A percentile compares a stretch with the other conserved stretches of the same genome.
Evolutionary conservation across 805 yeast genomes (phyloP).

Genomic region (Soucietia sequanensis): DNA sequence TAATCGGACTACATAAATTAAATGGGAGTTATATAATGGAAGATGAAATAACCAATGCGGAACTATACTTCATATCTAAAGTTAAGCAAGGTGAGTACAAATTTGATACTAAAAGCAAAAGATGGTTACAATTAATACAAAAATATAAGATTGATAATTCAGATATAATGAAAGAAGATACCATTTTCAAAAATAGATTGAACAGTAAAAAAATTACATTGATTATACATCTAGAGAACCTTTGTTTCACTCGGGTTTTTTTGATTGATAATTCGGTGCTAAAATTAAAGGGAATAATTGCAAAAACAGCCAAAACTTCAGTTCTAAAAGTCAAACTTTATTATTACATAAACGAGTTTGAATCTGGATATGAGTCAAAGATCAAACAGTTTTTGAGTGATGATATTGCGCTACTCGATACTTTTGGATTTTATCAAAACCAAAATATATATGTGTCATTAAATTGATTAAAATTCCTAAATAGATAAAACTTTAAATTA

Average conservation of each 20-base stretch:
- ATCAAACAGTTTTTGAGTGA: slow-evolving; percentile 23
- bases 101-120: slow-evolving; percentile 12
- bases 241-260: slow-evolving; percentile 15
- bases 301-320: slow-evolving; percentile 14
- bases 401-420: slow-evolving; percentile 26
- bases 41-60: slow-evolving; percentile 60
- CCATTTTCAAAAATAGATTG: slow-evolving; percentile 1
- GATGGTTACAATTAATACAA: slow-evolving; percentile 45
- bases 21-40: slow-evolving; percentile 56
- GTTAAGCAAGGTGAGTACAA: slow-evolving; percentile 31
- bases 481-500: slow-evolving; percentile 1
- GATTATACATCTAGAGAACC: slow-evolving; percentile 4
- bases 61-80: slow-evolving; percentile 60
- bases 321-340: slow-evolving; percentile 23
- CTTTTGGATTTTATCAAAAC: slow-evolving; percentile 17
- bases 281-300: slow-evolving; percentile 32
- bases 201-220: slow-evolving; percentile 10
- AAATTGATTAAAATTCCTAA: not conserved
- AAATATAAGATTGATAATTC: slow-evolving; percentile 29
- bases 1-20: slow-evolving; percentile 34
- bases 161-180: not conserved
- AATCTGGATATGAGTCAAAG: slow-evolving; percentile 8
- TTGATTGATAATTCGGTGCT: slow-evolving; percentile 26
- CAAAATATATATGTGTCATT: slow-evolving; percentile 20
- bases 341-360: slow-evolving; percentile 23